These are phyloP conservation scores for Ammopiptanthus mongolicus DNA, from an alignment of 306 rosid species.

Conservation along the genomic window DNA sequence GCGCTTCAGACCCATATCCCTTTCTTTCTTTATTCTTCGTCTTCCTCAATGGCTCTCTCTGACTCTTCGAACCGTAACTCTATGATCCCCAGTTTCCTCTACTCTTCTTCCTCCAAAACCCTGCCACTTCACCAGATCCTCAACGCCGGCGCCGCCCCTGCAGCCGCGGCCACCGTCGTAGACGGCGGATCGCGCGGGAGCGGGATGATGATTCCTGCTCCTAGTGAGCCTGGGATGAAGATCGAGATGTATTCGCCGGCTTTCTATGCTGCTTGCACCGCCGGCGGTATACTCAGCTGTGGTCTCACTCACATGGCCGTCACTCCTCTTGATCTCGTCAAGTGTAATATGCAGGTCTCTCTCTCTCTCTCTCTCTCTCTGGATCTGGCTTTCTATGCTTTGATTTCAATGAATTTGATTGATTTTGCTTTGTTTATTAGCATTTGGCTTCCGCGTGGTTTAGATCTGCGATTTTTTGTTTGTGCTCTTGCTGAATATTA, in stretches of 20 bases:
- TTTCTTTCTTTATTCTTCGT: no score
- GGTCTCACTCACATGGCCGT: slow-evolving; percentile 94
- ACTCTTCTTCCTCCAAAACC: slow-evolving; percentile 42
- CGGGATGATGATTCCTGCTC: slow-evolving; percentile 43
- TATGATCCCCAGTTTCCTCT: slow-evolving; percentile 70
- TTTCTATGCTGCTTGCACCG: slow-evolving; percentile 87
- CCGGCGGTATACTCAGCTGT: slow-evolving; percentile 83
- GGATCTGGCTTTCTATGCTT: slow-evolving; percentile 17
- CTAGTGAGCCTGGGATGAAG: slow-evolving; percentile 56
- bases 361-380: no score
- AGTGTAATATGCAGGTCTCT: slow-evolving; percentile 92
- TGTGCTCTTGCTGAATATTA: no score
- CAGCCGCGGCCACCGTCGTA: background rate
- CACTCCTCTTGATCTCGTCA: slow-evolving; percentile 97
- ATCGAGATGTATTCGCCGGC: slow-evolving; percentile 86
- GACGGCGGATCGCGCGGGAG: slow-evolving; percentile 19
- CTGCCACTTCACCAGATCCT: slow-evolving; percentile 56
- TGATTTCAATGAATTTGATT: background rate
- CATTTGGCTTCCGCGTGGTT: background rate
- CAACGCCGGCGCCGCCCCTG: background rate
- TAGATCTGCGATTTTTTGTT: slow-evolving; percentile 37
- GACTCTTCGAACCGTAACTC: slow-evolving; percentile 29
- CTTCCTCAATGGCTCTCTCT: slow-evolving; percentile 47
- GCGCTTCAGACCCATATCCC: background rate
- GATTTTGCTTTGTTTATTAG: background rate